These are phyloP conservation scores for Ogataea glucozyma DNA, from an alignment of 805 yeast genomes.

Conservation along the genomic window DNA sequence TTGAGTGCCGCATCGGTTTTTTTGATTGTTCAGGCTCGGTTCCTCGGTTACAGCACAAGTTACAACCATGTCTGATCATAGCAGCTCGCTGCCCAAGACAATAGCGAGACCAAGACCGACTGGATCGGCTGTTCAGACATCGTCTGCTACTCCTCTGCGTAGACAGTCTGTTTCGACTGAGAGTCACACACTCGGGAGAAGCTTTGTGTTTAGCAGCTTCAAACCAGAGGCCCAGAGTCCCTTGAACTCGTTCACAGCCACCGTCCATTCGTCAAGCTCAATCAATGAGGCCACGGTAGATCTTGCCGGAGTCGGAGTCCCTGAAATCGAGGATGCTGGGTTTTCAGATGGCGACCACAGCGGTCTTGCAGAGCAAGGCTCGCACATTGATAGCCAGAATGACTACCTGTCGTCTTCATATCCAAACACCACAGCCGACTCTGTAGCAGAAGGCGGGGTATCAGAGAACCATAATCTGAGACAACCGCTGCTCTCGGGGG, in stretches of 20 bases:
- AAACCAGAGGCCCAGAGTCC: conserved; percentile 26
- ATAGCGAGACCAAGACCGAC: conserved; percentile 17
- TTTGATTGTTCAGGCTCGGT: too few species aligned
- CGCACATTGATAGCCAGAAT: too few species aligned
- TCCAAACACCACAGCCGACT: too few species aligned
- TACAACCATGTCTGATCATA: conserved; percentile 14
- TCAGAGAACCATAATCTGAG: too few species aligned
- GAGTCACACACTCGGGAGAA: conserved; percentile 40
- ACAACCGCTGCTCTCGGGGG: conserved; percentile 8
- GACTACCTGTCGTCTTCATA: too few species aligned
- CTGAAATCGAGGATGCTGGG: conserved; percentile 31
- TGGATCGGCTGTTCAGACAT: conserved; percentile 9
- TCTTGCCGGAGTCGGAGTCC: conserved; percentile 57
- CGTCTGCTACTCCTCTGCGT: conserved; percentile 8
- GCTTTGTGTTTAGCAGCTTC: conserved; percentile 40
- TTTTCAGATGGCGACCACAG: neutral
- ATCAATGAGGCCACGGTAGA: conserved; percentile 60
- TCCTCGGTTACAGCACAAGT: too few species aligned
- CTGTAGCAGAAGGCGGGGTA: too few species aligned
- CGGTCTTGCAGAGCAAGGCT: too few species aligned
- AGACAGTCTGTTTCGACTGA: conserved; percentile 28
- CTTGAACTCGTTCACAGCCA: conserved; percentile 37
- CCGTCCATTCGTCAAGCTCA: conserved; percentile 48
- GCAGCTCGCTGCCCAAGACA: conserved; percentile 26
- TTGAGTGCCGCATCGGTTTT: too few species aligned